Evolutionary conservation across 257 asterid genomes (phyloP).

Genomic region (Gentiana dahurica): DNA sequence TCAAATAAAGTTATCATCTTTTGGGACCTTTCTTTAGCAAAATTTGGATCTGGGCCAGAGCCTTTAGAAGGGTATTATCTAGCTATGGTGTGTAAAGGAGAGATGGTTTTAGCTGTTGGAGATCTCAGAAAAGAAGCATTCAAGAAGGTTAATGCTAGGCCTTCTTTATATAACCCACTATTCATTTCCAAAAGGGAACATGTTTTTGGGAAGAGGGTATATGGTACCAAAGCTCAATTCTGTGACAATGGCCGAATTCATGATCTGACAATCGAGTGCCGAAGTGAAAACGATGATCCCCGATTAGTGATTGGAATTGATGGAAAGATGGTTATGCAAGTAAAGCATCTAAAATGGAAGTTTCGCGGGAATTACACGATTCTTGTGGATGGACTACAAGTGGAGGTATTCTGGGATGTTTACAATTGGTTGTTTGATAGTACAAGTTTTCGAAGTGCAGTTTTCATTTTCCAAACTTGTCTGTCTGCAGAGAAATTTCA

Average conservation of each 20-base stretch:
- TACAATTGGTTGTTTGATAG: conserved; percentile 77
- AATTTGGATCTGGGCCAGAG: conserved; percentile 83
- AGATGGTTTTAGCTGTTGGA: conserved; percentile 61
- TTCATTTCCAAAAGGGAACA: conserved; percentile 69
- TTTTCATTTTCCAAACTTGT: conserved; percentile 67
- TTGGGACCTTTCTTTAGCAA: conserved; percentile 81
- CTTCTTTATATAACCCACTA: conserved; percentile 29
- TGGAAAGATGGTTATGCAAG: conserved; percentile 56
- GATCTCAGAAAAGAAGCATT: conserved; percentile 78
- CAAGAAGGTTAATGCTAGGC: conserved; percentile 52
- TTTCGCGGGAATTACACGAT: conserved; percentile 69
- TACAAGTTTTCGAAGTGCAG: conserved; percentile 49
- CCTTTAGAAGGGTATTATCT: conserved; percentile 71
- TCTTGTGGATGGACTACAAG: conserved; percentile 72
- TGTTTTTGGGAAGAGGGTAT: conserved; percentile 61
- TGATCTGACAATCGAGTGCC: conserved; percentile 71
- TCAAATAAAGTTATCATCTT: conserved; percentile 48
- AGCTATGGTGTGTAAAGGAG: conserved; percentile 51
- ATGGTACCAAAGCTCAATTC: conserved; percentile 58
- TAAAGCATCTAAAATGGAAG: conserved; percentile 72
- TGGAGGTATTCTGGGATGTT: conserved; percentile 84
- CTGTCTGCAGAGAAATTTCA: conserved; percentile 59
- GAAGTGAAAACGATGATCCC: conserved; percentile 44
- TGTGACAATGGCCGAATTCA: conserved; percentile 55
- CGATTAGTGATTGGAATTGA: conserved; percentile 54